Evolutionary conservation across 75 land plant genomes (phyloP), one percentile per base, ranked within the genome.

Genomic region (Pinus tabuliformis): DNA sequence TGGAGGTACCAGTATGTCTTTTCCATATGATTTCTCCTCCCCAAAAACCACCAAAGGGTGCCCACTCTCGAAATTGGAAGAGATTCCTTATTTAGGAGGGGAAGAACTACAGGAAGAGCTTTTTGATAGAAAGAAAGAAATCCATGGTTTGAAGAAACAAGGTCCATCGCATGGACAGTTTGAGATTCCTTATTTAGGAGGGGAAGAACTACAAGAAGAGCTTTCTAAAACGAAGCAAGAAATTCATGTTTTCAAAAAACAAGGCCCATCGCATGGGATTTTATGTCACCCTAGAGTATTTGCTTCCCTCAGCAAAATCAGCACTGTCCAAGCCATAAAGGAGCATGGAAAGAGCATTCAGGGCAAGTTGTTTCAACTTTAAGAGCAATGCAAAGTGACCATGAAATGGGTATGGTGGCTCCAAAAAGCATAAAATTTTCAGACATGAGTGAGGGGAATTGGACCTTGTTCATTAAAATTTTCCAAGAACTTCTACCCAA

Each of bases 61-160:
- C 63, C 80, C 77, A 5, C 80, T 87, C 7, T 82, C 82, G 7
- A 81, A 81, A 39, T 73, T 87, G 79, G 89, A 87, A 26, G 26
- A 26, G 0, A 26, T 26, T 26, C 0, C 26, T 26, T 26, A 26
- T 26, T 26, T 26, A 26, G 26, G 26, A 26, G 26, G 26, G 26
- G 26, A 26, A 26, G 26, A 26, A 26, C 26, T 26, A 26, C 0
- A 26, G 26, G 26, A 26, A 26, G 26, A 26, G 26, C 26, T 26
- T 26, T n/a, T n/a, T n/a, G n/a, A n/a, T n/a, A n/a, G n/a, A n/a
- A n/a, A n/a, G n/a, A n/a, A n/a, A n/a, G n/a, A 26, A 26, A 26
- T 26, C 26, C 26, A 26, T 26, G 26, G 26, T 26, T 26, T 26
- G 26, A 26, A 26, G 26, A 0, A 26, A 26, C 26, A 26, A 26